Percentiles rank a stretch among this genome's conserved stretches.
phyloP scores from a whole-genome alignment of 768 basidiomycete species.

The Tricholoma bakamatsutake region DNA sequence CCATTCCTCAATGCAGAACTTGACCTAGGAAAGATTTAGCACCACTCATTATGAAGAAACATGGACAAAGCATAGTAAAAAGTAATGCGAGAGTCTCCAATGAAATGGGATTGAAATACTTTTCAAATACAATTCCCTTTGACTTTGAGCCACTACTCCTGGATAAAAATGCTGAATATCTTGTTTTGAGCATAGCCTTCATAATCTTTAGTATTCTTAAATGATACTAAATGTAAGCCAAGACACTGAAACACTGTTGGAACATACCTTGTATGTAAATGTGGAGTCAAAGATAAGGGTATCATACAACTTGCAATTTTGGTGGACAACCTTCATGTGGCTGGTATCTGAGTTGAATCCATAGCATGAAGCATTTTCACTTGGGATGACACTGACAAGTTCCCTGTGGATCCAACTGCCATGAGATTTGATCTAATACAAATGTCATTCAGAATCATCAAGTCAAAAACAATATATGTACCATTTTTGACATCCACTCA shows the following conservation, averaged over 20 bases:
- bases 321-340: not conserved
- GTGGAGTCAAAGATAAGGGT: not conserved
- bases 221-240: not conserved
- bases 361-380: not conserved
- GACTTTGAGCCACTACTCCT: not conserved
- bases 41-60: not conserved
- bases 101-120: not conserved
- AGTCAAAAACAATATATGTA: not conserved
- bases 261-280: not conserved
- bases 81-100: not conserved
- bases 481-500: not conserved
- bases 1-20: not conserved
- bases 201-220: too few species aligned
- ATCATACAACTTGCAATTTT: not conserved
- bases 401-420: not conserved
- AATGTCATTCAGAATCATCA: not conserved
- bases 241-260: not conserved
- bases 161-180: too few species aligned
- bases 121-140: not conserved
- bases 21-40: not conserved
- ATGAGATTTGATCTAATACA: not conserved
- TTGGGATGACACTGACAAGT: not conserved
- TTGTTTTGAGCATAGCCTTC: not conserved
- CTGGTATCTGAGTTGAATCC: not conserved
- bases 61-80: not conserved